Evolutionary conservation across 192 early-diverging fungal genomes (phyloP), one percentile per base, ranked within the genome.

Genomic region (Coemansia sp.): DNA sequence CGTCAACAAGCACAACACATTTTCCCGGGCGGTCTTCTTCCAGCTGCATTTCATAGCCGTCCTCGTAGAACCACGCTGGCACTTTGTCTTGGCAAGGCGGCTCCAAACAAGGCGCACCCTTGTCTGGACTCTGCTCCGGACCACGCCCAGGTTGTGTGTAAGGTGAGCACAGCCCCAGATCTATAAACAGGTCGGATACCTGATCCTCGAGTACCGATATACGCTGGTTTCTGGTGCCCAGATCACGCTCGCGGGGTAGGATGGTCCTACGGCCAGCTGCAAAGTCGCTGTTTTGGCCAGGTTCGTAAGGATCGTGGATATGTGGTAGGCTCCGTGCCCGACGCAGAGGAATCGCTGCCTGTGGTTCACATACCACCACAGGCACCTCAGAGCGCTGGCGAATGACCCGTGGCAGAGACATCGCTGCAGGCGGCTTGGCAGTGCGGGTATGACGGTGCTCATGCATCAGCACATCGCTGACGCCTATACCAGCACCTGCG

Each of bases 181-280:
- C 60, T 16, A 28, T 42, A 33, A 64, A 62, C 67, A 71, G 64
- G 3, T 40, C 50, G 1, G 67, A 71, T 3, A 71, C 60, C 4
- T 56, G 56, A 3, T 50, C 67, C 11, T 71, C 67, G 21, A 71
- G 56, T 11, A 33, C 26, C 7, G 33, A 22, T 1, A 67, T 51
- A 13, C 39, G 48, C 19, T 26, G 21, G 13, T 60, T 44, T 5
- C 46, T 50, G 25, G 42, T 14, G 6, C 31, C n/a, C 27, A 18
- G 47, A 14, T 23, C 41, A 10, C 9, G 23, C 26, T 44, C 26
- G 3, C 34, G 43, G 25, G 26, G 22, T 0, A 14, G n/a, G 28
- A 26, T 8, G 9, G 26, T 22, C 3, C 13, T 41, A n/a, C 9
- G 41, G 13, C 26, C 9, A 37, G 13, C 14, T 12, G 5, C 34